Percentiles rank a stretch among this genome's conserved stretches.
These are phyloP conservation scores for Setaria italica DNA, from an alignment of 202 grass and related monocot genomes.

Conservation along the genomic window DNA sequence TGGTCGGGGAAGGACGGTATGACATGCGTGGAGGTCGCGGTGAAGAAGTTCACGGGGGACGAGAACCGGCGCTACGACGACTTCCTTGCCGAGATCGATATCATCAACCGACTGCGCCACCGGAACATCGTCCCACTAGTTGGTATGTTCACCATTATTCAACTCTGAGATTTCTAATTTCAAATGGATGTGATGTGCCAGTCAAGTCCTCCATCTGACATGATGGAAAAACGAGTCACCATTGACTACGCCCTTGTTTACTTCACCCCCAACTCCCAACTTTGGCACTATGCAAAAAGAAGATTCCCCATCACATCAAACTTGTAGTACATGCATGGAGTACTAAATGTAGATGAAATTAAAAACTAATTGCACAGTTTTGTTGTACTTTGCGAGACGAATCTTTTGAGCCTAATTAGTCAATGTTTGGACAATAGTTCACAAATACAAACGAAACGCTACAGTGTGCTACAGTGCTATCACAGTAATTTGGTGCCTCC, in stretches of 20 bases:
- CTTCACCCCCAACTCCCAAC: too few species aligned
- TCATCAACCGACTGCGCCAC: constrained; percentile 26
- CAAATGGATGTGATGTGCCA: not conserved
- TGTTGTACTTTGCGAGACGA: too few species aligned
- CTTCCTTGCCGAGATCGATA: constrained; percentile 21
- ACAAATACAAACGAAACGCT: too few species aligned
- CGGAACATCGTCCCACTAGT: not conserved
- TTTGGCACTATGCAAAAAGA: too few species aligned
- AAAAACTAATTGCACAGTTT: too few species aligned
- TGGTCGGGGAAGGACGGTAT: not conserved
- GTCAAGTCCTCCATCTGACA: not conserved
- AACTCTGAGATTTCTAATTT: not conserved
- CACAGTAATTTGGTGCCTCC: too few species aligned
- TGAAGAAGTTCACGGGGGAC: constrained; percentile 13
- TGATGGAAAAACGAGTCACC: not conserved
- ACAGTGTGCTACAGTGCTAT: too few species aligned
- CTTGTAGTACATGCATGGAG: too few species aligned
- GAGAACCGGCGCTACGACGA: not conserved
- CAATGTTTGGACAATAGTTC: too few species aligned
- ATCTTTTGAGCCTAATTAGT: too few species aligned
- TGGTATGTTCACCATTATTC: constrained; percentile 1
- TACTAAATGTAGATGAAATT: too few species aligned
- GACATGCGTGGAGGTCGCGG: not conserved
- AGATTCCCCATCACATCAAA: too few species aligned
- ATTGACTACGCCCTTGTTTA: not conserved